A percentile compares a stretch with the other conserved stretches of the same genome.
These are phyloP conservation scores for Candida palmyrensis DNA, from an alignment of 805 yeast species.

Conservation along the genomic window DNA sequence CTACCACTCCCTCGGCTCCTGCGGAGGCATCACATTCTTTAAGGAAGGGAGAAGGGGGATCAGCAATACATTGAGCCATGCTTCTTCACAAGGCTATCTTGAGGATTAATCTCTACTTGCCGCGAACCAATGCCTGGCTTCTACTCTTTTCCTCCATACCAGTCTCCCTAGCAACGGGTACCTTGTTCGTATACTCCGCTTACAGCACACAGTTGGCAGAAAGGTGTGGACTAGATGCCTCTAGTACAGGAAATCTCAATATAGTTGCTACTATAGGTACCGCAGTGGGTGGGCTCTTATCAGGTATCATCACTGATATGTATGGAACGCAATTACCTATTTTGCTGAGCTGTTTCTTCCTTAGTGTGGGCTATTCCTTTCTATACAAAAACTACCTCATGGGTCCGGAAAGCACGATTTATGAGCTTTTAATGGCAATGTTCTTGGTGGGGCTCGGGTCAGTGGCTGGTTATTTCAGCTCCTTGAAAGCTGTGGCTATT, in stretches of 20 bases:
- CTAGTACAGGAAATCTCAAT: constrained; percentile 25
- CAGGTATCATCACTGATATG: constrained; percentile 27
- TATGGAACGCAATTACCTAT: constrained; percentile 32
- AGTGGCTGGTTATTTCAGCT: constrained; percentile 27
- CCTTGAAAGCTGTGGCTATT: constrained; percentile 29
- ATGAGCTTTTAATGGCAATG: constrained; percentile 20
- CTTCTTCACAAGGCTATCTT: constrained; percentile 11
- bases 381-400: constrained; percentile 16
- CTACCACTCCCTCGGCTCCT: no score
- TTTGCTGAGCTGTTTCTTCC: constrained; percentile 18
- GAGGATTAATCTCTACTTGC: constrained; percentile 15
- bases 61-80: constrained; percentile 8
- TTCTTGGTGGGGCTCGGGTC: constrained; percentile 28
- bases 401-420: constrained; percentile 13
- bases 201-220: constrained; percentile 29
- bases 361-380: constrained; percentile 24
- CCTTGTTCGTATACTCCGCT: constrained; percentile 29
- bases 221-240: constrained; percentile 21
- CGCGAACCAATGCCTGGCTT: constrained; percentile 22
- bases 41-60: no score
- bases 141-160: constrained; percentile 22
- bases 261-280: constrained; percentile 27
- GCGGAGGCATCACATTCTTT: no score
- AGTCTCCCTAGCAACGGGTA: constrained; percentile 29
- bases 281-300: constrained; percentile 27